These are phyloP conservation scores for Blastocystis hominis DNA, from an alignment of 352 stramenopile species.

Conservation along the genomic window DNA sequence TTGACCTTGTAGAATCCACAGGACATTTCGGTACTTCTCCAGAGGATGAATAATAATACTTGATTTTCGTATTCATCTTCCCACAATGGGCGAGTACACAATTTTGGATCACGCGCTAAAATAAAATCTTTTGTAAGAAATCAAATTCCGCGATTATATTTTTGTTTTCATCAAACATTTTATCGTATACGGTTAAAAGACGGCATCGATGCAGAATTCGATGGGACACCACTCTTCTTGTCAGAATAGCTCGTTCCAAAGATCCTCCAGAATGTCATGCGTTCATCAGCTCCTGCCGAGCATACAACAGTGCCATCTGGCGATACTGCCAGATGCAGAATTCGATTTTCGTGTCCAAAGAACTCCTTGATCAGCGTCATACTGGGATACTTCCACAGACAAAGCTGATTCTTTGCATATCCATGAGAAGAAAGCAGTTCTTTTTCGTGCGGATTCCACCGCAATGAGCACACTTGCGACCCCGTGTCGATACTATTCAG, in stretches of 20 bases:
- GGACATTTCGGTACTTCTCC: neutral
- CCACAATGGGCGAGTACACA: neutral
- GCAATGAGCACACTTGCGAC: slow-evolving; percentile 88
- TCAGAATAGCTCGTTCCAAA: slow-evolving; percentile 75
- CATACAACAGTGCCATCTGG: slow-evolving; percentile 89
- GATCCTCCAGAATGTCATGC: slow-evolving; percentile 96
- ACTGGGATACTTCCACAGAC: slow-evolving; percentile 94
- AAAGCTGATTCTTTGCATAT: slow-evolving; percentile 91
- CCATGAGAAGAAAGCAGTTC: slow-evolving; percentile 91
- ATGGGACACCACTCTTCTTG: neutral
- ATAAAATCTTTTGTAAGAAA: neutral
- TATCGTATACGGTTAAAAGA: neutral
- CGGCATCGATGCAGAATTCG: neutral
- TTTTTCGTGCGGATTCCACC: slow-evolving; percentile 69
- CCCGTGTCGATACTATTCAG: slow-evolving; percentile 92
- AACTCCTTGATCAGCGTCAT: slow-evolving; percentile 94
- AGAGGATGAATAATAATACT: neutral
- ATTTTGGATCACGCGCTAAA: neutral
- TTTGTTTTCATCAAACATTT: neutral
- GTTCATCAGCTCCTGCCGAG: slow-evolving; percentile 92
- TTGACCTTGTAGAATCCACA: neutral
- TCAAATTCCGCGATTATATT: neutral
- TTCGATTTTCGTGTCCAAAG: slow-evolving; percentile 85
- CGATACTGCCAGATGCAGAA: slow-evolving; percentile 86
- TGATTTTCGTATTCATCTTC: neutral